Evolutionary conservation across 1,139 yeast genomes (phyloP), one percentile per base, ranked within the genome.

Genomic region (Yamadazyma membranifaciens): DNA sequence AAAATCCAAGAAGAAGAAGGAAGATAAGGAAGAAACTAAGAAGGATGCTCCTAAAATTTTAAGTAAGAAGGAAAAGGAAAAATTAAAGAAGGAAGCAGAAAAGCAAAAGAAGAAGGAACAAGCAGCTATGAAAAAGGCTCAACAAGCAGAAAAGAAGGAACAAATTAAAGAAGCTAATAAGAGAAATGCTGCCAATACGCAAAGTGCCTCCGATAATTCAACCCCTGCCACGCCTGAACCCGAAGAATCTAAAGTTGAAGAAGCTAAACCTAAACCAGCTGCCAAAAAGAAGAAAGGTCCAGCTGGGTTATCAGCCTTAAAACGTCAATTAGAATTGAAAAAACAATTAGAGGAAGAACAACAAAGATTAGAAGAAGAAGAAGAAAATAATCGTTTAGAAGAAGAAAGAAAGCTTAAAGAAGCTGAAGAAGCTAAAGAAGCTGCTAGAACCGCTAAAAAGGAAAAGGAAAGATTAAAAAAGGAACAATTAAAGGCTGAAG

Each of bases 51-150:
- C 94, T 37, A 78, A 81, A 50, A 69, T 91, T 56, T 87, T 92
- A 66, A 81, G 95, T 45, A 94, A 92, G 76, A 94, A 94, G 70
- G 98, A 92, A 62, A 94, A 92, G 75, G 99, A 92, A 67, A 86
- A 81, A 66, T 95, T 92, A 63, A 92, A 91, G 85, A 94, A 92
- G 67, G 99, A 92, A 69, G 87, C 87, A 50, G 98, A 92, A 65
- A 94, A 92, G 75, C 88, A 85, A 55, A 79, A 82, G 66, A 92
- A 92, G 85, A 89, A 88, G 70, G 96, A 88, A 53, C 80, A 81
- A 49, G 95, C 96, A 31, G 86, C 84, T 43, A 84, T 81, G 66
- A 91, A 89, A 78, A 91, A 88, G 64, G 68, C 63, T 14, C 76
- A 70, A 48, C 77, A 71, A 50, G 86, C 87, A 24, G 73, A 70